Conservation (phyloP, 2,329 filamentous ascomycete genomes). For the Beauveria sp. region DNA sequence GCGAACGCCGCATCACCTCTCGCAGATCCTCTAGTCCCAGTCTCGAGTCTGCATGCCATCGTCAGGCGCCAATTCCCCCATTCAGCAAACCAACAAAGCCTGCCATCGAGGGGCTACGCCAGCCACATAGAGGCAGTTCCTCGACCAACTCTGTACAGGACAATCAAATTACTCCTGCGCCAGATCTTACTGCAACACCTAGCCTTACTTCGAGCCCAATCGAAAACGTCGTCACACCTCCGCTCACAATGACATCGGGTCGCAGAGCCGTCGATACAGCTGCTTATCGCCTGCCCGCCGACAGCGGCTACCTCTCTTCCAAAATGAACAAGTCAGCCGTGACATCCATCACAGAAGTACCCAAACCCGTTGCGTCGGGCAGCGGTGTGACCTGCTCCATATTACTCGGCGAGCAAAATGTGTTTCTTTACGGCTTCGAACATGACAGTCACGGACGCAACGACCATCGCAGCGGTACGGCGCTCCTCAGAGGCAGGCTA, state of each 20-base stretch:
- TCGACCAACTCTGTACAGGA: background rate
- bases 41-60: background rate
- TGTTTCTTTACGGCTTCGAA: conserved; percentile 74
- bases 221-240: background rate
- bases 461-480: conserved; percentile 60
- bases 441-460: conserved; percentile 50
- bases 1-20: background rate
- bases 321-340: conserved; percentile 42
- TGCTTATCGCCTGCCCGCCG: conserved; percentile 1
- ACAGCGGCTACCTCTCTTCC: conserved; percentile 1
- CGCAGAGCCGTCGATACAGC: background rate
- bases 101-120: background rate
- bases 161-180: background rate
- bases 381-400: conserved; percentile 71
- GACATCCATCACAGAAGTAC: conserved; percentile 46
- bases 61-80: background rate
- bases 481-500: conserved; percentile 78
- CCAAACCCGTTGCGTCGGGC: conserved; percentile 72
- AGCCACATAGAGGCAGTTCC: background rate
- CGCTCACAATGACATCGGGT: conserved; percentile 1
- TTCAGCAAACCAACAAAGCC: background rate
- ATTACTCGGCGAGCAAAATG: conserved; percentile 67
- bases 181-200: background rate
- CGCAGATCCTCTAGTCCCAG: background rate
- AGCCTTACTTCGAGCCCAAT: background rate